These are phyloP conservation scores for Brachypodium distachyon DNA, from an alignment of 202 grass and related monocot species.

Conservation along the genomic window DNA sequence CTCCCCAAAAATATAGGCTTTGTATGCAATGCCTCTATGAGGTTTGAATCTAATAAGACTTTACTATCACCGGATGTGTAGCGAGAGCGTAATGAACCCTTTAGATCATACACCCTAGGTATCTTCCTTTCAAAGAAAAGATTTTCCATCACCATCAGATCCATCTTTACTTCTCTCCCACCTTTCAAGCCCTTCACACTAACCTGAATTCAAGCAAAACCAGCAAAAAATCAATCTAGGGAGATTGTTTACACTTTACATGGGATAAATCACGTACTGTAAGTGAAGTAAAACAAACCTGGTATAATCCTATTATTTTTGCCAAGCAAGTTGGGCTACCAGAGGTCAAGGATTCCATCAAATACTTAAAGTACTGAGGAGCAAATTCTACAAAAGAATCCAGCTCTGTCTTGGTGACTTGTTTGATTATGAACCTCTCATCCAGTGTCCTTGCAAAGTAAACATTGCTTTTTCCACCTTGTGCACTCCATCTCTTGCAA, in stretches of 20 bases:
- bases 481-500: slow-evolving; percentile 87
- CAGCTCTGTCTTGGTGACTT: slow-evolving; percentile 79
- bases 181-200: slow-evolving; percentile 62
- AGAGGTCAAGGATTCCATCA: slow-evolving; percentile 63
- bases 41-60: slow-evolving; percentile 92
- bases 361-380: slow-evolving; percentile 75
- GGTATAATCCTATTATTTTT: slow-evolving; percentile 90
- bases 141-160: slow-evolving; percentile 99
- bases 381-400: slow-evolving; percentile 96
- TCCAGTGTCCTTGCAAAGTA: slow-evolving; percentile 95
- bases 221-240: slow-evolving; percentile 12
- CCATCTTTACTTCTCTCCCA: slow-evolving; percentile 75
- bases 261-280: not conserved
- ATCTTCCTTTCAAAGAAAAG: slow-evolving; percentile 85
- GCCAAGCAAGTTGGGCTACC: slow-evolving; percentile 88
- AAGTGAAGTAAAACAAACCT: slow-evolving; percentile 48
- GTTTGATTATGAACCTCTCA: slow-evolving; percentile 98
- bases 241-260: slow-evolving; percentile 1
- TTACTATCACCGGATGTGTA: slow-evolving; percentile 63
- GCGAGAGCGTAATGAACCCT: slow-evolving; percentile 86
- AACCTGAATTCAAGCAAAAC: slow-evolving; percentile 53
- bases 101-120: slow-evolving; percentile 93
- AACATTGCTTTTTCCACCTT: slow-evolving; percentile 98
- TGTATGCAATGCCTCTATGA: slow-evolving; percentile 77
- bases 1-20: slow-evolving; percentile 93